A percentile compares a stretch with the other conserved stretches of the same genome.
Evolutionary conservation across 2,329 filamentous ascomycete genomes (phyloP).

Genomic region (Neodidymelliopsis sp.): DNA sequence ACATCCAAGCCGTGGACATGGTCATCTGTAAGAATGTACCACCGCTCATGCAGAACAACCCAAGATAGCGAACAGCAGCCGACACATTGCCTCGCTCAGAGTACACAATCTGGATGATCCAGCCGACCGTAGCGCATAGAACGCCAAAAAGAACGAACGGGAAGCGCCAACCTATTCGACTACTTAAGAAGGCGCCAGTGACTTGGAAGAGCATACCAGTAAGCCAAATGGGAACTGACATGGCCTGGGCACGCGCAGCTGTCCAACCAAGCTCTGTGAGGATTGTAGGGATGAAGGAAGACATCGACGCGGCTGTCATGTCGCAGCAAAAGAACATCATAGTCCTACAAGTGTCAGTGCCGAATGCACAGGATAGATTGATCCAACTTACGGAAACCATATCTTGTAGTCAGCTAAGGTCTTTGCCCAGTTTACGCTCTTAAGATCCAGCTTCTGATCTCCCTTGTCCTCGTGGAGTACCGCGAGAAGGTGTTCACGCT

Average conservation of each 20-base stretch:
- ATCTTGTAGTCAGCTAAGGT: slow-evolving; percentile 64
- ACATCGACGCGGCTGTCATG: slow-evolving; percentile 44
- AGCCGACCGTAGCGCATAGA: slow-evolving; percentile 56
- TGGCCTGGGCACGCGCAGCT: slow-evolving; percentile 41
- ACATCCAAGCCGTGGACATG: slow-evolving; percentile 59
- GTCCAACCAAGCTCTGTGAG: slow-evolving; percentile 45
- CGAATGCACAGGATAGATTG: slow-evolving; percentile 42
- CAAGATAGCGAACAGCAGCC: slow-evolving; percentile 59
- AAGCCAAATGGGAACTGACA: slow-evolving; percentile 47
- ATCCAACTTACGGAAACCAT: slow-evolving; percentile 62
- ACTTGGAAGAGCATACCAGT: slow-evolving; percentile 37
- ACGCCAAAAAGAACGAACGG: slow-evolving; percentile 42
- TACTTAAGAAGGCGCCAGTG: slow-evolving; percentile 30
- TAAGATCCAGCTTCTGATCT: slow-evolving; percentile 53
- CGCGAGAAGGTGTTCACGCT: slow-evolving; percentile 61
- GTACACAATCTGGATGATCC: slow-evolving; percentile 59
- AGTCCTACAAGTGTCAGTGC: slow-evolving; percentile 27
- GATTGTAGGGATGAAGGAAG: slow-evolving; percentile 45
- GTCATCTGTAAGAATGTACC: slow-evolving; percentile 63
- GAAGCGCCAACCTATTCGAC: slow-evolving; percentile 39
- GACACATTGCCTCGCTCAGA: slow-evolving; percentile 52
- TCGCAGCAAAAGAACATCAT: slow-evolving; percentile 48
- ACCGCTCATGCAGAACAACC: slow-evolving; percentile 38
- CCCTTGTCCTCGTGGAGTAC: slow-evolving; percentile 58
- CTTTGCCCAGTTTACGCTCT: slow-evolving; percentile 55